These are phyloP conservation scores for Zygoascus sp. DNA, from an alignment of 1,139 yeast genomes.

Conservation along the genomic window DNA sequence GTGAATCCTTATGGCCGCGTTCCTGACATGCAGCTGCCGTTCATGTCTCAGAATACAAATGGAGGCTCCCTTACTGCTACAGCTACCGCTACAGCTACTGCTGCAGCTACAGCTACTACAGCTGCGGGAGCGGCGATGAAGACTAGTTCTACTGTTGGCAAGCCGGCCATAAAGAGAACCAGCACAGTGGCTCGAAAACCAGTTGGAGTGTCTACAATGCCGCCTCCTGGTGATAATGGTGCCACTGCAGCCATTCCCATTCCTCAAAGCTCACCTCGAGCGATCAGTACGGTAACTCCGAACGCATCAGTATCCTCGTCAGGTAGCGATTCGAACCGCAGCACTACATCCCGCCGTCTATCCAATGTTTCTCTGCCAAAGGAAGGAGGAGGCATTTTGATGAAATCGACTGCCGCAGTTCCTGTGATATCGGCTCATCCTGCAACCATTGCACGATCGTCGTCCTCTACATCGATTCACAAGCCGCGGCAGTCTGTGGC, in stretches of 20 bases:
- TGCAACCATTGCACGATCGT: background rate
- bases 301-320: constrained; percentile 10
- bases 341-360: background rate
- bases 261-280: background rate
- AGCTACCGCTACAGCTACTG: background rate
- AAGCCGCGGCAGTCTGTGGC: background rate
- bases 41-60: no score
- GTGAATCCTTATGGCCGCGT: constrained; percentile 23
- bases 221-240: background rate
- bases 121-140: background rate
- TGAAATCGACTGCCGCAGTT: constrained; percentile 7
- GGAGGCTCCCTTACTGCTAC: background rate
- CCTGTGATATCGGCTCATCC: constrained; percentile 9
- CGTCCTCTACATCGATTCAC: background rate
- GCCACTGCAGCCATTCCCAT: constrained; percentile 1
- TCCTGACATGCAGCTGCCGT: constrained; percentile 28
- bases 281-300: background rate
- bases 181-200: constrained; percentile 13
- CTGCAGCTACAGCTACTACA: background rate
- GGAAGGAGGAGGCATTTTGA: constrained; percentile 10
- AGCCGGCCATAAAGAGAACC: background rate
- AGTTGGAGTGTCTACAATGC: constrained; percentile 3
- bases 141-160: background rate
- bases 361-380: constrained; percentile 9
- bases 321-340: constrained; percentile 4